These are phyloP conservation scores for Ceratobasidium sp. DNA, from an alignment of 1,284 basidiomycete species.

Conservation along the genomic window DNA sequence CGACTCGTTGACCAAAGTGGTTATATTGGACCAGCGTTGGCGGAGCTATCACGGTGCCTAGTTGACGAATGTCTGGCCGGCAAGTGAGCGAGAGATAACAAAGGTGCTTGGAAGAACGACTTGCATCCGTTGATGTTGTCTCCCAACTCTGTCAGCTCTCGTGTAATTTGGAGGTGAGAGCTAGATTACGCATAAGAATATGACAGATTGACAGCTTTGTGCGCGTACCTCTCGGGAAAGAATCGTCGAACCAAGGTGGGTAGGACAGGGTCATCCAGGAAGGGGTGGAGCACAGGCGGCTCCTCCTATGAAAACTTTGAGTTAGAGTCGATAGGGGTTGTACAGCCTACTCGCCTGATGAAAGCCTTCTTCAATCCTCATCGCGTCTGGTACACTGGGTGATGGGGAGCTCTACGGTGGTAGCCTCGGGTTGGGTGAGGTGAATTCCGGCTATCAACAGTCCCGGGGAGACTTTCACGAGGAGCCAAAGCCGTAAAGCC, in stretches of 20 bases:
- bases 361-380: conserved; percentile 71
- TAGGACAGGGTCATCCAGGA: conserved; percentile 63
- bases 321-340: neutral
- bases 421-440: too few relatives aligned
- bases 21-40: conserved; percentile 69
- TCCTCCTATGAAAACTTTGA: conserved; percentile 42
- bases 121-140: conserved; percentile 60
- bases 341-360: conserved; percentile 55
- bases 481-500: neutral
- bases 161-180: conserved; percentile 55
- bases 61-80: conserved; percentile 5
- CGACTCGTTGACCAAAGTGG: conserved; percentile 70
- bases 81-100: neutral
- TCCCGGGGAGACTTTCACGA: neutral
- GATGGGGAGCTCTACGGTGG: too few relatives aligned
- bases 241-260: conserved; percentile 62
- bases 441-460: neutral
- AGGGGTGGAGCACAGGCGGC: conserved; percentile 63
- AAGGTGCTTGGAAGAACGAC: conserved; percentile 40
- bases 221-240: conserved; percentile 55
- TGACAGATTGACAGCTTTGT: neutral
- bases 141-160: conserved; percentile 63
- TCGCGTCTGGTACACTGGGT: too few relatives aligned
- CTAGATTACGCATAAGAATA: conserved; percentile 43
- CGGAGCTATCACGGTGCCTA: neutral